Evolutionary conservation across 2,329 filamentous ascomycete genomes (phyloP), one percentile per base, ranked within the genome.

Genomic region (Elsinoe arachidis): DNA sequence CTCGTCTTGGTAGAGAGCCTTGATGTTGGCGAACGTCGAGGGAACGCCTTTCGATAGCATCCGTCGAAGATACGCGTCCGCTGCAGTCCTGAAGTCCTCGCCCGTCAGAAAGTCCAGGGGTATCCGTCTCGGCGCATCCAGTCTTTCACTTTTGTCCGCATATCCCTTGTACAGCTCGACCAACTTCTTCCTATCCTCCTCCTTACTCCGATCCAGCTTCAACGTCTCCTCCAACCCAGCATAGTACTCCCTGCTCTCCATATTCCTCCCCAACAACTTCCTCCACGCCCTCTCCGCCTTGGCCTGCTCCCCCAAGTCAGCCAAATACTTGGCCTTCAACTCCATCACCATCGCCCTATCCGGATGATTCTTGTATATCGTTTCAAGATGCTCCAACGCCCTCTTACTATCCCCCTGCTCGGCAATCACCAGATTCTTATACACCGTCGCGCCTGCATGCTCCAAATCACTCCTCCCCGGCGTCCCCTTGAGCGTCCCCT

Each of bases 11-110:
- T 97, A 99, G 19, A 99, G 80, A 63, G 95, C 85, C 76, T 99
- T 99, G 60, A 99, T 80, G 72, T 97, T 99, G 35, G 90, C 90
- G 72, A 99, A 99, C 2, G 92, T 91, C 2, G 93, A 99, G 1
- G 93, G 92, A 3, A 97, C 88, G 10, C 92, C 93, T 73, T 92
- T 95, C 71, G 87, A 84, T 58, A 99, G 79, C 87, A 95, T 95
- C 30, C 86, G 79, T 53, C 85, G 80, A 60, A 99, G 72, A 69
- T 99, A 99, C 19, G 76, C 73, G 68, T 90, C 85, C 6, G 87
- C 91, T 21, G 88, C 85, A 64, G 83, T 74, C 67, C 81, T 81
- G 75, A 99, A 99, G 3, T 85, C 84, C 43, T 95, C 85, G 3
- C 89, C 90, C 63, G 85, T 79, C 52, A 97, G 73, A 69, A 97